Conservation (phyloP, 2,329 filamentous ascomycete species). For the Coniella vitis region DNA sequence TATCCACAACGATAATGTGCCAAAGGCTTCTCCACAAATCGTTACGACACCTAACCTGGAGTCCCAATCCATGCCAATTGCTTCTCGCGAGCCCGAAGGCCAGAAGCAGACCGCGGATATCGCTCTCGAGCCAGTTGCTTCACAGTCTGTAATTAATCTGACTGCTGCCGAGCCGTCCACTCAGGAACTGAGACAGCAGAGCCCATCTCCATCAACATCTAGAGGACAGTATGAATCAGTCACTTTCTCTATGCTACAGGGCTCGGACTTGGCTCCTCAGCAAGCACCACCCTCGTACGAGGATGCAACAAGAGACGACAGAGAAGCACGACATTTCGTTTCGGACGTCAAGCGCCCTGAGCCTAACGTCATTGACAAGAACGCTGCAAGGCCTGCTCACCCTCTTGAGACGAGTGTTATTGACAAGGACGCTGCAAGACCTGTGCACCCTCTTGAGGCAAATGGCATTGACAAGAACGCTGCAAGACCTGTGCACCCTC, state of each 20-base stretch:
- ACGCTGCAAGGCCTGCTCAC: neutral
- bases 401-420: too few relatives aligned
- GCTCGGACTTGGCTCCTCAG: neutral
- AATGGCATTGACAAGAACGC: neutral
- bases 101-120: too few relatives aligned
- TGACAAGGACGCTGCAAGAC: neutral
- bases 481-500: neutral
- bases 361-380: neutral
- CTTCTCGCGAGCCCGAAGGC: too few relatives aligned
- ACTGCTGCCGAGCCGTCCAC: too few relatives aligned
- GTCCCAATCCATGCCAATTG: too few relatives aligned
- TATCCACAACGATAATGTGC: too few relatives aligned
- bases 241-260: neutral
- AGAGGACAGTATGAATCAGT: neutral
- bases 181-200: too few relatives aligned
- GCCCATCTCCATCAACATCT: neutral
- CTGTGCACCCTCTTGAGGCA: too few relatives aligned
- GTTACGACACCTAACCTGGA: too few relatives aligned
- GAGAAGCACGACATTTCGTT: neutral
- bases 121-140: too few relatives aligned
- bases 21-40: too few relatives aligned
- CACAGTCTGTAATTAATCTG: too few relatives aligned
- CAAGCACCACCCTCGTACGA: neutral
- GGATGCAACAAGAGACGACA: neutral
- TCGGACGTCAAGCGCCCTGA: neutral